Evolutionary conservation across 2,329 filamentous ascomycete species (phyloP).

Genomic region (Lasiodiplodia gonubiensis): DNA sequence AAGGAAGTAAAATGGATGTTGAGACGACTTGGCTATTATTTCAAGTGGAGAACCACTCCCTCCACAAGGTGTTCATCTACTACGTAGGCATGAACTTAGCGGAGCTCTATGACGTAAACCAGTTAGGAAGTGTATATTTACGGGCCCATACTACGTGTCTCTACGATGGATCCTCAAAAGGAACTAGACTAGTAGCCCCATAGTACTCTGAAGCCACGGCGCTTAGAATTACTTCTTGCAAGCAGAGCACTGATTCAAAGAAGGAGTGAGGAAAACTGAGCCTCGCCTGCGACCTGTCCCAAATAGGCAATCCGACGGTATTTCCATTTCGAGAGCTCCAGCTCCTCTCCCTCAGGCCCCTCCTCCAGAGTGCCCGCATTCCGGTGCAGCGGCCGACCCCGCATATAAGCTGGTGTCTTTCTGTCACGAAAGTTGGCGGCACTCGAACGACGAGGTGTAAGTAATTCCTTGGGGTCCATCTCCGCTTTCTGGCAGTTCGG

Average conservation of each 20-base stretch:
- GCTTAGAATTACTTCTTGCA: background rate
- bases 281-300: slow-evolving; percentile 14
- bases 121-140: background rate
- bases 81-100: background rate
- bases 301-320: slow-evolving; percentile 22
- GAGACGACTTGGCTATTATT: background rate
- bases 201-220: background rate
- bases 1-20: background rate
- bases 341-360: slow-evolving; percentile 15
- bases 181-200: background rate
- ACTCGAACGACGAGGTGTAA: background rate
- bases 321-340: slow-evolving; percentile 24
- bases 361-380: slow-evolving; percentile 21
- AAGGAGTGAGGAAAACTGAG: background rate
- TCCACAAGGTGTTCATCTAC: background rate
- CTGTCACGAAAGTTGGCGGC: background rate
- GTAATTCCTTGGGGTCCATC: background rate
- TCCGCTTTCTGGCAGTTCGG: background rate
- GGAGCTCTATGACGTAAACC: background rate
- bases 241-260: background rate
- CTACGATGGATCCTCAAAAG: background rate
- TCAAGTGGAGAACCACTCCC: background rate
- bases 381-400: slow-evolving; percentile 2
- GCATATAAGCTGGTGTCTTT: slow-evolving; percentile 15
- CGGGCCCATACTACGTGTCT: background rate